Evolutionary conservation across 2,329 filamentous ascomycete species (phyloP), one percentile per base, ranked within the genome.

Genomic region (Penicillium sp.): DNA sequence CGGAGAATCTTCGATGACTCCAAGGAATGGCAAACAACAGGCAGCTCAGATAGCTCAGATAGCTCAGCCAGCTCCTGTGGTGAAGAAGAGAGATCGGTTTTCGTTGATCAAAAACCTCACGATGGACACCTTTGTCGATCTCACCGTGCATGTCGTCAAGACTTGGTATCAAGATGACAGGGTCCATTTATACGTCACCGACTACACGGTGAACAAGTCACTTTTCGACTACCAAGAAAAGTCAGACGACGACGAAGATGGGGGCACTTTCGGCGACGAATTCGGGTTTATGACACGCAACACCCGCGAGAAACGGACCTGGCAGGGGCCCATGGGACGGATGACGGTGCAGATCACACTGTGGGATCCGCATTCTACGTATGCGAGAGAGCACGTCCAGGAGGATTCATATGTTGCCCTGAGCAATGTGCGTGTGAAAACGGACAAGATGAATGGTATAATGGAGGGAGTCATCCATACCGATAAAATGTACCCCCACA

Each of bases 271-370:
- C 8, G 81, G 81, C 3, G 83, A 87, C 62, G 69, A 75, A 0
- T 83, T 75, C 59, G 80, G 78, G n/a, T 88, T 89, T 21, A 21
- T 59, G 33, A 38, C 26, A 24, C 21, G 42, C 64, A 72, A 70
- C 14, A 57, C 63, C 16, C 72, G 59, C 51, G 70, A 65, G 23
- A 63, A 68, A 24, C 68, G 68, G 20, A 71, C 70, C 40, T 96
- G 89, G 89, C 75, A 77, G 1, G 91, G 91, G 0, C 92, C 92
- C 0, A 87, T 77, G 62, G 92, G 91, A 2, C 85, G 86, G 65
- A 77, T 82, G 66, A 87, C 85, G 1, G 77, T 97, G 52, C 85
- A 87, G 63, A 73, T 97, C 23, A 88, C 84, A 26, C 79, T 89
- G 26, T 95, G 79, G 69, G 84, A 87, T 14, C 82, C 83, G 0